These are phyloP conservation scores for Fusarium subtropicale DNA, from an alignment of 2,329 filamentous ascomycete genomes.

Conservation along the genomic window DNA sequence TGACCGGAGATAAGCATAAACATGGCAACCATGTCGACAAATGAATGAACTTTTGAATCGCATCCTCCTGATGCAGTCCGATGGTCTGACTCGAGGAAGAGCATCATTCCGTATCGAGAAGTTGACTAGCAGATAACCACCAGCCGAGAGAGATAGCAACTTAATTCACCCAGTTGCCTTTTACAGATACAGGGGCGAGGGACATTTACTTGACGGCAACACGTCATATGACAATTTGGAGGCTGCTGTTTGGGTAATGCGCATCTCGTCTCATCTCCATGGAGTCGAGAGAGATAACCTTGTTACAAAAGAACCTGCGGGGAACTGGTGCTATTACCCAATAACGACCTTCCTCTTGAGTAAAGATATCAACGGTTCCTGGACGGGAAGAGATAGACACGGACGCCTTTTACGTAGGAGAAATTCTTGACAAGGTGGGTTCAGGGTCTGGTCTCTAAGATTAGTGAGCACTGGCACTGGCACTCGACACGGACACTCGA, in stretches of 20 bases:
- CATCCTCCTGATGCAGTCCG: background rate
- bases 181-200: background rate
- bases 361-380: slow-evolving; percentile 24
- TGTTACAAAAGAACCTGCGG: slow-evolving; percentile 16
- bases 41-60: slow-evolving; percentile 15
- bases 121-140: slow-evolving; percentile 20
- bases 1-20: slow-evolving; percentile 27
- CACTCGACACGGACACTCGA: background rate
- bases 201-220: slow-evolving; percentile 5
- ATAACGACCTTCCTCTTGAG: slow-evolving; percentile 34
- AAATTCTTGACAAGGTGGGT: slow-evolving; percentile 5
- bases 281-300: slow-evolving; percentile 22
- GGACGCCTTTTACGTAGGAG: slow-evolving; percentile 24
- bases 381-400: slow-evolving; percentile 19
- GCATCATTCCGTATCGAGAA: slow-evolving; percentile 26
- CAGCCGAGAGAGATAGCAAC: slow-evolving; percentile 9
- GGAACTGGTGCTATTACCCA: slow-evolving; percentile 5
- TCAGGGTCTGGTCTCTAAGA: slow-evolving; percentile 3
- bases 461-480: background rate
- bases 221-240: slow-evolving; percentile 28
- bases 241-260: slow-evolving; percentile 7
- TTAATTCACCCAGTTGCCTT: slow-evolving; percentile 4
- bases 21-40: background rate
- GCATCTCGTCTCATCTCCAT: background rate
- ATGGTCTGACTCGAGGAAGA: background rate